Evolutionary conservation across 495 filamentous ascomycete species (phyloP).

Genomic region (Trichoderma asperelloides): DNA sequence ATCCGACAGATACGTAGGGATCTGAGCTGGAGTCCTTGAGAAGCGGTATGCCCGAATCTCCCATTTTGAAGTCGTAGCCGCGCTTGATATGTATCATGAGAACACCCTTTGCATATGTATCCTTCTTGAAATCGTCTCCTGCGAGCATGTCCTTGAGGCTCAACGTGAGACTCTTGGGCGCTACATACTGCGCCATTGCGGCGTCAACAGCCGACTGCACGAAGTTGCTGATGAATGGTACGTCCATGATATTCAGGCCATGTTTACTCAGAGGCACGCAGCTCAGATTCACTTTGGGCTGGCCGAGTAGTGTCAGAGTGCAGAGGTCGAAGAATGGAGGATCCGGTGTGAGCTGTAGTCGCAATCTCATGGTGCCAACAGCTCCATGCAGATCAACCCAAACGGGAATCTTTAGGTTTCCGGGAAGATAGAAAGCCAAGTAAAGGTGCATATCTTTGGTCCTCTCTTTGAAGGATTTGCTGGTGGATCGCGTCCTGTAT

Average conservation of each 20-base stretch:
- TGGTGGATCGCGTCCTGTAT: conserved; percentile 50
- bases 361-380: conserved; percentile 75
- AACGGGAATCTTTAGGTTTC: conserved; percentile 37
- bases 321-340: conserved; percentile 85
- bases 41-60: conserved; percentile 47
- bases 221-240: conserved; percentile 62
- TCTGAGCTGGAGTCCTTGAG: conserved; percentile 53
- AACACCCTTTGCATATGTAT: conserved; percentile 55
- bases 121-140: conserved; percentile 70
- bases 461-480: conserved; percentile 48
- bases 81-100: conserved; percentile 53
- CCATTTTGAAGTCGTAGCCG: conserved; percentile 57
- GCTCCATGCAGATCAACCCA: conserved; percentile 74
- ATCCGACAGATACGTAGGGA: conserved; percentile 60
- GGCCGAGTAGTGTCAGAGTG: conserved; percentile 92
- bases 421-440: conserved; percentile 58
- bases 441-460: conserved; percentile 62
- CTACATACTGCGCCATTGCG: conserved; percentile 61
- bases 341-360: conserved; percentile 78
- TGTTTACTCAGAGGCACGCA: conserved; percentile 59
- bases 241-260: conserved; percentile 59
- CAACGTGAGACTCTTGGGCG: conserved; percentile 61
- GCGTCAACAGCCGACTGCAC: conserved; percentile 65
- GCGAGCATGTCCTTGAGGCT: conserved; percentile 66
- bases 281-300: conserved; percentile 60